A percentile compares a stretch with the other conserved stretches of the same genome.
Evolutionary conservation across 805 yeast species (phyloP).

Genomic region (Saccharomyces paradoxus): DNA sequence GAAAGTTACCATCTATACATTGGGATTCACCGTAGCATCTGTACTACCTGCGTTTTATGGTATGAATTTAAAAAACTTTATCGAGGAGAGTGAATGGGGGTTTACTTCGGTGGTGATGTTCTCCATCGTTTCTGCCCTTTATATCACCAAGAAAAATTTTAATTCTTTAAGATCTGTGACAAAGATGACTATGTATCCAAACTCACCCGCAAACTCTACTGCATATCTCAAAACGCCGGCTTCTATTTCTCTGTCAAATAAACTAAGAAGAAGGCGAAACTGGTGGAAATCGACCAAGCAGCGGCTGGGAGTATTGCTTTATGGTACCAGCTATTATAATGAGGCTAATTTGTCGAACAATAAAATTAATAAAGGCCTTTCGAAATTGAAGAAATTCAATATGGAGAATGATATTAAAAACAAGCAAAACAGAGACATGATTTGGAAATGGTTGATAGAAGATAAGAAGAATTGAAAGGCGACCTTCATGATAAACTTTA

Average conservation of each 20-base stretch:
- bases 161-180: slow-evolving; percentile 53
- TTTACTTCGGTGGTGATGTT: slow-evolving; percentile 48
- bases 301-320: slow-evolving; percentile 13
- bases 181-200: slow-evolving; percentile 47
- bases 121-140: slow-evolving; percentile 46
- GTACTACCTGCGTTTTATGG: slow-evolving; percentile 83
- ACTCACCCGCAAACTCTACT: not conserved
- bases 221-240: slow-evolving; percentile 12
- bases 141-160: slow-evolving; percentile 50
- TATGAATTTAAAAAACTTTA: slow-evolving; percentile 72
- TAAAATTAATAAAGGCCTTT: slow-evolving; percentile 7
- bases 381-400: not conserved
- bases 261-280: slow-evolving; percentile 9
- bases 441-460: slow-evolving; percentile 50
- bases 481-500: not conserved
- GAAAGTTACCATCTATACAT: slow-evolving; percentile 71
- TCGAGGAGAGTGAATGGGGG: slow-evolving; percentile 60
- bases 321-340: slow-evolving; percentile 10
- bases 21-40: slow-evolving; percentile 81
- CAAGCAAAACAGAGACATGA: slow-evolving; percentile 36
- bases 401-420: not conserved
- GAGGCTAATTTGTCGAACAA: not conserved
- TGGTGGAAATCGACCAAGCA: slow-evolving; percentile 16
- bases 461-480: slow-evolving; percentile 27
- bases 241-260: not conserved